These are phyloP conservation scores for Heterotrichella gracilis DNA, from an alignment of 352 stramenopile species.

Conservation along the genomic window DNA sequence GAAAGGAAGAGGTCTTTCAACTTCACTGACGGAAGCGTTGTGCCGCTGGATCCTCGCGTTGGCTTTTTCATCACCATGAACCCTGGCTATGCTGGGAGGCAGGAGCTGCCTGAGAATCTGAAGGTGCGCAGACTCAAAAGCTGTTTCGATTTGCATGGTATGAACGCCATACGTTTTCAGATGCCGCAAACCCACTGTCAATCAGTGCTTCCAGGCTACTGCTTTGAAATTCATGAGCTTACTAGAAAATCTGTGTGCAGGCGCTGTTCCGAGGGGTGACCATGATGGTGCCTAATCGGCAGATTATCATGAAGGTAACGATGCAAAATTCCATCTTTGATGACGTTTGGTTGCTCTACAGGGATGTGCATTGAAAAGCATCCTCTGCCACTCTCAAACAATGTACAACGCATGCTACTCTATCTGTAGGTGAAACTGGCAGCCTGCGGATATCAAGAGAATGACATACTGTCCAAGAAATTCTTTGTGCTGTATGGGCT, in stretches of 20 bases:
- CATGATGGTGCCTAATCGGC: constrained; percentile 70
- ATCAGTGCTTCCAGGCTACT: no score
- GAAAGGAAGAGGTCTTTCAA: constrained; percentile 56
- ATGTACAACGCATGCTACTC: no score
- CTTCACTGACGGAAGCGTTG: constrained; percentile 78
- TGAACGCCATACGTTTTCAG: no score
- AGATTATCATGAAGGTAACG: constrained; percentile 82
- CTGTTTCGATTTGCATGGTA: no score
- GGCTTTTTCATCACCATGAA: constrained; percentile 99
- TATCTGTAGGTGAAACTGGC: constrained; percentile 77
- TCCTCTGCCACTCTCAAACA: no score
- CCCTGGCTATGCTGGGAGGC: constrained; percentile 72
- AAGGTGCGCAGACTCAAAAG: no score
- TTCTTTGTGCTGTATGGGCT: constrained; percentile 60
- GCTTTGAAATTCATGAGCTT: no score
- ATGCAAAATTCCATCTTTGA: no score
- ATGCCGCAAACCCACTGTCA: no score
- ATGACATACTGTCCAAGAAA: constrained; percentile 47
- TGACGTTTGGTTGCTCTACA: no score
- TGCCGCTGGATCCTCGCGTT: constrained; percentile 46
- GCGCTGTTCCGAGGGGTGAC: constrained; percentile 56
- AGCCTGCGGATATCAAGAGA: constrained; percentile 54
- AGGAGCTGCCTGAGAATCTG: constrained; percentile 88
- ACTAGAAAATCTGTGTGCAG: no score
- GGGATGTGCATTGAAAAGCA: no score